Percentiles rank a stretch among this genome's conserved stretches.
These are phyloP conservation scores for Fusarium sp. DNA, from an alignment of 2,329 filamentous ascomycete species.

Conservation along the genomic window DNA sequence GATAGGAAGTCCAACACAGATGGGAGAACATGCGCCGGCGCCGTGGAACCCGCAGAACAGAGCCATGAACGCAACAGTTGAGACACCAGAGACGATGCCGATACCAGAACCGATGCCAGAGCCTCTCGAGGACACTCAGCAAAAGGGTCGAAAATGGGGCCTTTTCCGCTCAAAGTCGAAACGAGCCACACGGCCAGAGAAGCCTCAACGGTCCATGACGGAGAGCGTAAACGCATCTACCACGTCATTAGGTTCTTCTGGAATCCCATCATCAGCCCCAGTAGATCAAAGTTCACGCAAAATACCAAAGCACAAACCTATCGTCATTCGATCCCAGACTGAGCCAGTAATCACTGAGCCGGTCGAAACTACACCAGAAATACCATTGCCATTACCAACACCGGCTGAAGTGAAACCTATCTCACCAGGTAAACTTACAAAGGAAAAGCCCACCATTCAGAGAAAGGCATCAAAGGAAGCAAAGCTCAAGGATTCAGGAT, in stretches of 20 bases:
- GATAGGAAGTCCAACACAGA: conserved; percentile 76
- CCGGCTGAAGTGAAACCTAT: conserved; percentile 18
- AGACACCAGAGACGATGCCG: conserved; percentile 34
- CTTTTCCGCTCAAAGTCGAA: conserved; percentile 66
- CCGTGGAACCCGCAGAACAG: conserved; percentile 52
- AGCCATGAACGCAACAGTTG: conserved; percentile 45
- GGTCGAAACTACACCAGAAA: conserved; percentile 15
- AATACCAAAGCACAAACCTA: conserved; percentile 59
- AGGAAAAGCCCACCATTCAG: conserved; percentile 28
- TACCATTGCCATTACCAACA: conserved; percentile 18
- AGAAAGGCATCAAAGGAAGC: conserved; percentile 36
- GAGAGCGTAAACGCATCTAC: conserved; percentile 46
- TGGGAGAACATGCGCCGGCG: conserved; percentile 48
- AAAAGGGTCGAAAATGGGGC: conserved; percentile 70
- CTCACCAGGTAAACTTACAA: conserved; percentile 32
- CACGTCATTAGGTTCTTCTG: conserved; percentile 37
- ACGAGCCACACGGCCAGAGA: conserved; percentile 41
- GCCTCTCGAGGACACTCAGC: conserved; percentile 54
- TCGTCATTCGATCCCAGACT: conserved; percentile 61
- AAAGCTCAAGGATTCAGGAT: conserved; percentile 38
- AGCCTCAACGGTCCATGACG: conserved; percentile 46
- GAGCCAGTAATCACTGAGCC: conserved; percentile 51
- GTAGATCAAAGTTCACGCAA: conserved; percentile 34
- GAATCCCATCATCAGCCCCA: conserved; percentile 22
- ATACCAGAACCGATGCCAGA: conserved; percentile 32